These are phyloP conservation scores for Cymbidium sinense DNA, from an alignment of 106 monocot genomes.

Conservation along the genomic window DNA sequence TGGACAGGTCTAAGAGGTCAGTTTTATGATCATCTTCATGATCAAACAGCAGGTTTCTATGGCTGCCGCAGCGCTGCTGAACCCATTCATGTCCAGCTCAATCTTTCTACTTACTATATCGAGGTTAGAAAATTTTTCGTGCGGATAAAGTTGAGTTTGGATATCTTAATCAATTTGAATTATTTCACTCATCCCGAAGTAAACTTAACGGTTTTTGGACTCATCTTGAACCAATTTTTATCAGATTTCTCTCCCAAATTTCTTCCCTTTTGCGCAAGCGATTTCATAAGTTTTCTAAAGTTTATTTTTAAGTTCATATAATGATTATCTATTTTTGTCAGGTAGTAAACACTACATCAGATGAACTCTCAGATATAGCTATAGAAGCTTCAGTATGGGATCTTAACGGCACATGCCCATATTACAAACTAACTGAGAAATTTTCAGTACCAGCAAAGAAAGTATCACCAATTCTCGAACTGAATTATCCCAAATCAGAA, in stretches of 20 bases:
- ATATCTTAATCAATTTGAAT: too few relatives aligned
- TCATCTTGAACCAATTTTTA: too few relatives aligned
- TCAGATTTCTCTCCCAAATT: too few relatives aligned
- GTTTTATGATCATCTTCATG: conserved; percentile 94
- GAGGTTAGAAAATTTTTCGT: conserved; percentile 45
- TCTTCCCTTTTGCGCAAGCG: too few relatives aligned
- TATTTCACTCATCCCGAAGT: too few relatives aligned
- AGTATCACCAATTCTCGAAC: conserved; percentile 46
- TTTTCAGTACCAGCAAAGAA: conserved; percentile 57
- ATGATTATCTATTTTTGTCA: conserved; percentile 14
- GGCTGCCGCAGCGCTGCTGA: conserved; percentile 94
- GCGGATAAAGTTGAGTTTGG: neutral
- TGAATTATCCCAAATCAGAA: conserved; percentile 66
- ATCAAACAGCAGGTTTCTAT: conserved; percentile 93
- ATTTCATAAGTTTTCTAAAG: neutral
- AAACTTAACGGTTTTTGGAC: too few relatives aligned
- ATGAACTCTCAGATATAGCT: conserved; percentile 54
- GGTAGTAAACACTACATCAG: conserved; percentile 81
- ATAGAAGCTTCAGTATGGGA: conserved; percentile 93
- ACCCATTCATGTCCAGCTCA: conserved; percentile 89
- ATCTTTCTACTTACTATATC: conserved; percentile 60
- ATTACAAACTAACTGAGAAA: conserved; percentile 68
- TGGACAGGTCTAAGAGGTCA: conserved; percentile 98
- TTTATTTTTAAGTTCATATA: neutral
- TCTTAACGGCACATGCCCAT: conserved; percentile 67